These are phyloP conservation scores for Aspergillus versicolor DNA, from an alignment of 2,329 filamentous ascomycete genomes.

Conservation along the genomic window DNA sequence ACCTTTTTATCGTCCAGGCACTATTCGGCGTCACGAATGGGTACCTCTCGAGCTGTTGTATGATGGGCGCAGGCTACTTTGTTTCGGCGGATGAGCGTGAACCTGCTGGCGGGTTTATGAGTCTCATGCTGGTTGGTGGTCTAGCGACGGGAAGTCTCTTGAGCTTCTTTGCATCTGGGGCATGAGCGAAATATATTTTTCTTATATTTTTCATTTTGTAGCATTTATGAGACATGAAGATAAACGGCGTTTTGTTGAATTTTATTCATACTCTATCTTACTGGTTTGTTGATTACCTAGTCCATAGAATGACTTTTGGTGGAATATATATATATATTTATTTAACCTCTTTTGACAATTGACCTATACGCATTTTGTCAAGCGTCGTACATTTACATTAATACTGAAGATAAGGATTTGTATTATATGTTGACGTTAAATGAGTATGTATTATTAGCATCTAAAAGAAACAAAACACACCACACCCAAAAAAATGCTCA, in stretches of 20 bases:
- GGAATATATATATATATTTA: background rate
- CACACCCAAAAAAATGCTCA: background rate
- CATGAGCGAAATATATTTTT: background rate
- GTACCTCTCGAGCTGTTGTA: slow-evolving; percentile 80
- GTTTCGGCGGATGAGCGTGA: slow-evolving; percentile 81
- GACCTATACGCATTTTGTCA: too few species aligned
- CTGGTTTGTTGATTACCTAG: background rate
- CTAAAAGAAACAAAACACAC: background rate
- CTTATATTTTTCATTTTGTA: background rate
- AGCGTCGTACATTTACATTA: too few species aligned
- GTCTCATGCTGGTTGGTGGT: slow-evolving; percentile 80
- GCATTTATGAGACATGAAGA: background rate
- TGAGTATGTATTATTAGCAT: background rate
- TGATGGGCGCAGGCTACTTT: slow-evolving; percentile 85
- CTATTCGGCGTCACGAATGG: slow-evolving; percentile 84
- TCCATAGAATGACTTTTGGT: background rate
- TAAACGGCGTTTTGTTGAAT: background rate
- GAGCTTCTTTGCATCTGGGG: slow-evolving; percentile 70
- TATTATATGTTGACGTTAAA: background rate
- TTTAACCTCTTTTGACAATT: background rate
- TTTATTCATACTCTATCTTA: background rate
- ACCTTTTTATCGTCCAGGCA: slow-evolving; percentile 78
- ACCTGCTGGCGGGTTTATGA: slow-evolving; percentile 92
- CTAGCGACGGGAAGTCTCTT: slow-evolving; percentile 81
- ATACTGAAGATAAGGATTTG: background rate